These are phyloP conservation scores for Lotus japonicus DNA, from an alignment of 306 rosid species.

Conservation along the genomic window DNA sequence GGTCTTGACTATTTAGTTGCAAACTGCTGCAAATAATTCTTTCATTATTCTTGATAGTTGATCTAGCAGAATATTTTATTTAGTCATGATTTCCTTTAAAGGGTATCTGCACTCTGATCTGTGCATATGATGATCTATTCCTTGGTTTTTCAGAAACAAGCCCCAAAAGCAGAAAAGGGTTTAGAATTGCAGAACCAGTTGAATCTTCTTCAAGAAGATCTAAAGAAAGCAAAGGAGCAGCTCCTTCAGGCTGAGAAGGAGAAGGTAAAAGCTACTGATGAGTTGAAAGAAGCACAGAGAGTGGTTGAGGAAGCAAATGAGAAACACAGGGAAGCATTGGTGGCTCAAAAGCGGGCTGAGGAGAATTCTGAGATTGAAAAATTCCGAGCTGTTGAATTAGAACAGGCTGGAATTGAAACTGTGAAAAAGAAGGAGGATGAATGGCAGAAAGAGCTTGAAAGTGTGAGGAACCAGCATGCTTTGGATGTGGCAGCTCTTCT, in stretches of 20 bases:
- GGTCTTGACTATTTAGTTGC: conserved; percentile 5
- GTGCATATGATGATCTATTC: background rate
- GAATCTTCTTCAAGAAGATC: conserved; percentile 67
- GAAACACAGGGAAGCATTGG: conserved; percentile 78
- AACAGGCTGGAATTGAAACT: conserved; percentile 81
- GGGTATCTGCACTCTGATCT: background rate
- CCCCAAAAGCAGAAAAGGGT: conserved; percentile 50
- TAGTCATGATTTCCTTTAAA: background rate
- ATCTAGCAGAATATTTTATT: background rate
- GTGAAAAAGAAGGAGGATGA: conserved; percentile 82
- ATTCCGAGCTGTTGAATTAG: conserved; percentile 90
- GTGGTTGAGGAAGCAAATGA: conserved; percentile 73
- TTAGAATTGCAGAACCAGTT: conserved; percentile 65
- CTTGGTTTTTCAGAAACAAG: conserved; percentile 49
- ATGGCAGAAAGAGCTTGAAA: conserved; percentile 72
- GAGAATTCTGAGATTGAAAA: conserved; percentile 85
- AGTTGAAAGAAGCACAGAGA: conserved; percentile 70
- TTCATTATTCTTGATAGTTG: background rate
- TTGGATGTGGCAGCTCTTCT: conserved; percentile 69
- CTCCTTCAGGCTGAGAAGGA: conserved; percentile 60
- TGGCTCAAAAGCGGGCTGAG: conserved; percentile 76
- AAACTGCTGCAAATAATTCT: conserved; percentile 12
- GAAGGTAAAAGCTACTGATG: conserved; percentile 60
- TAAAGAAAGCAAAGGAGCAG: conserved; percentile 86
- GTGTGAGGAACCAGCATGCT: conserved; percentile 74